Base-by-base conservation (phyloP, 495 filamentous ascomycete species). In the Penicillium arizonense region DNA sequence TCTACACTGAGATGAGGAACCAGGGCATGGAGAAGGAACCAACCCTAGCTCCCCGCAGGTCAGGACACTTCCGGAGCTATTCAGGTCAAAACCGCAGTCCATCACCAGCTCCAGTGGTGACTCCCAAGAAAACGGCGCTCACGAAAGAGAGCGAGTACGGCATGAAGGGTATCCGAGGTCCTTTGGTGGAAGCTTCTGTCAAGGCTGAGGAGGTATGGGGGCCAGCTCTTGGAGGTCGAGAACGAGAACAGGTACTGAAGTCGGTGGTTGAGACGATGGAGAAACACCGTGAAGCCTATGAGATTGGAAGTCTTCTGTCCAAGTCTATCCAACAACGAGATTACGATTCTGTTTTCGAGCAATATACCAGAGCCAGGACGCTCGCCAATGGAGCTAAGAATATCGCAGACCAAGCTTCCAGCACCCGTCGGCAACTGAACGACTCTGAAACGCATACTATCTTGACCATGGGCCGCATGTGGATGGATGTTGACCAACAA, bases 181-280 rank as follows among this genome's bases (percentile, higher is more conserved):
- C 95, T 26, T 68, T 98, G 49, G 77, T 90, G 9, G 94, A 97
- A 59, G 89, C 91, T 2, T 90, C 90, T 20, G 84, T 89, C 43
- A 97, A 97, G 64, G 93, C 92, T 0, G 90, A 98, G 64, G 95
- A 98, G 55, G 84, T 97, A 4, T 98, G 94, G 89, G 94, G 95
- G 0, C 95, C 95, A 13, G 92, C 91, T 14, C 74, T 98, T 44
- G 90, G 90, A 26, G 93, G 94, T 1, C 81, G 89, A n/a, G 93
- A 97, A 52, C 87, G 90, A 59, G 95, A 97, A 62, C 88, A 91
- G 57, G 83, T 83, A 50, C 72, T 97, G 39, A 91, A 90, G 68
- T 79, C 83, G 0, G 80, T 96, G 6, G 74, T 90, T 32, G 75
- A 78, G 3, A 81, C 82, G 5, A 79, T 97, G 47, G 90, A 96